A percentile compares a stretch with the other conserved stretches of the same genome.
Conservation (phyloP, 2,329 filamentous ascomycete genomes). For the Calcarisporium arbuscula region DNA sequence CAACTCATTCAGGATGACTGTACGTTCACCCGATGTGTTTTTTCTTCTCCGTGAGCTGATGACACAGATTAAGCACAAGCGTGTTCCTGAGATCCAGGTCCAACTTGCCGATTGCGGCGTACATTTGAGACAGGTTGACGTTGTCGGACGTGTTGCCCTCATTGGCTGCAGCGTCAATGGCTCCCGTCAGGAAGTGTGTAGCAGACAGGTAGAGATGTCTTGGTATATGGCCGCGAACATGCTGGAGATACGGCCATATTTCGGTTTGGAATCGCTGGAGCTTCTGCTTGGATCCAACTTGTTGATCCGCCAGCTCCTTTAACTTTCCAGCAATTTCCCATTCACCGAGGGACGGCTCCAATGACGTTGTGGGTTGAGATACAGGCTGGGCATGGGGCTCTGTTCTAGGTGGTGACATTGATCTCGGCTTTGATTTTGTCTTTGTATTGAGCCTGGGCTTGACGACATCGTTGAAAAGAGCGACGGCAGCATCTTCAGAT, state of each 20-base stretch:
- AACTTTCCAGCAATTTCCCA: conserved; percentile 24
- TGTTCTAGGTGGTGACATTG: too few relatives aligned
- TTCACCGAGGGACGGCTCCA: conserved; percentile 12
- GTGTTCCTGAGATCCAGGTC: conserved; percentile 20
- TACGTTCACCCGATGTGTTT: conserved; percentile 10
- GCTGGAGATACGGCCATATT: conserved; percentile 23
- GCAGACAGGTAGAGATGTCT: conserved; percentile 19
- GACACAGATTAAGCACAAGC: conserved; percentile 27
- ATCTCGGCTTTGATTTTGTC: too few relatives aligned
- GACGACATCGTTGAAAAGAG: conserved; percentile 30
- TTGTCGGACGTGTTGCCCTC: conserved; percentile 11
- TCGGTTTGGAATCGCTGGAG: conserved; percentile 19
- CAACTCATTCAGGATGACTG: conserved; percentile 20
- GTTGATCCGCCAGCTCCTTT: conserved; percentile 16
- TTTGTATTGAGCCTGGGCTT: conserved; percentile 9
- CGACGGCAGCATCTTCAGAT: conserved; percentile 22
- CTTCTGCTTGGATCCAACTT: conserved; percentile 11
- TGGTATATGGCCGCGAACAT: conserved; percentile 20
- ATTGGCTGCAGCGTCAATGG: conserved; percentile 12
- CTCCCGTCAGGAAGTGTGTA: conserved; percentile 15
- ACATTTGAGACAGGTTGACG: conserved; percentile 20
- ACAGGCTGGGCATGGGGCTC: too few relatives aligned
- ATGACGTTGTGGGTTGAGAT: not conserved
- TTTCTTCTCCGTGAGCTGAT: conserved; percentile 12
- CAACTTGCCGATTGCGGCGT: conserved; percentile 18